Evolutionary conservation across 148 eudicot species (phyloP), one percentile per base, ranked within the genome.

Genomic region (Diospyros lotus): DNA sequence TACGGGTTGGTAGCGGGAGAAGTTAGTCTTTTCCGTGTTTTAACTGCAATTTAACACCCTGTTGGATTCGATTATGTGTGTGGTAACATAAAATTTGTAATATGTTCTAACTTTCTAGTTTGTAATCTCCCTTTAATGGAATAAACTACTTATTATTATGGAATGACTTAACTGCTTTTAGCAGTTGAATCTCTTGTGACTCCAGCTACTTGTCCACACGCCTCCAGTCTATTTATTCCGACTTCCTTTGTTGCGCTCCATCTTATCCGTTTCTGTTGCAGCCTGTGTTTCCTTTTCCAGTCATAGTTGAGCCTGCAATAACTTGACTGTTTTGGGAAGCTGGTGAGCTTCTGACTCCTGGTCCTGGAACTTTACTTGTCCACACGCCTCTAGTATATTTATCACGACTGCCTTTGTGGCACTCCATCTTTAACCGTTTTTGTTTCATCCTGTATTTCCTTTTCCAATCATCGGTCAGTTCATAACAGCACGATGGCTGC

Each of bases 401-500:
- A 28, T 38, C 43, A 42, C 54, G 64, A 54, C 4, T n/a, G 41
- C 51, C 40, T 55, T 28, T 28, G 28, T 0, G 28, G 51, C 64
- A 12, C 45, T 13, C 40, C 56, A 63, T 56, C 74, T 50, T 38
- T 56, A 71, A 10, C 52, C n/a, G 15, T 10, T 43, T 10, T 4
- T 15, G 44, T 69, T 56, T 58, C 45, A 38, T 65, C 52, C 52
- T 4, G 64, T 17, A 58, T 58, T n/a, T 64, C 48, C 4, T 66
- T 65, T 3, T 10, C 58, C 28, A 14, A 55, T 40, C 17, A 71
- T 43, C 5, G 48, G 12, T 58, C 71, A 76, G 50, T 39, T 40
- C 66, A 68, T 68, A 76, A 59, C 50, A 56, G 72, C 38, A 69
- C 60, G 82, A 92, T 92, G 97, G 93, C 91, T 12, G 92, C 90